These are phyloP conservation scores for Ophiognomonia clavigignenti-juglandacearum DNA, from an alignment of 2,329 filamentous ascomycete species.

Conservation along the genomic window DNA sequence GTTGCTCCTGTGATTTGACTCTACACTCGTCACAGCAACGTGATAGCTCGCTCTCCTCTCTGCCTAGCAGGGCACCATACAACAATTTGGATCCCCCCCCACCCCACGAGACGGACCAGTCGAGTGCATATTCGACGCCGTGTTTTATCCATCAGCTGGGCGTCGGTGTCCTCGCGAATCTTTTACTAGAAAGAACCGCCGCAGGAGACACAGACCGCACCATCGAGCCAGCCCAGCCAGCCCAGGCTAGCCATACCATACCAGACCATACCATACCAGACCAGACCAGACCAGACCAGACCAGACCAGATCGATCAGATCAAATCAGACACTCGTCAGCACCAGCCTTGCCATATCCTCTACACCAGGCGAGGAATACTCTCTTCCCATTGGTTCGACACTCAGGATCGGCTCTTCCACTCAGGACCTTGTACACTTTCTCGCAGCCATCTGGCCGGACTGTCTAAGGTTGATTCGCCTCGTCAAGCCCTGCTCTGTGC, in stretches of 20 bases:
- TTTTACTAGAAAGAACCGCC: conserved; percentile 8
- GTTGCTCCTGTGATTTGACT: conserved; percentile 1
- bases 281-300: too few relatives aligned
- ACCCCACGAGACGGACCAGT: too few relatives aligned
- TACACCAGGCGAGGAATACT: too few relatives aligned
- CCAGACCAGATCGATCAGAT: too few relatives aligned
- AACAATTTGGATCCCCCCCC: not conserved
- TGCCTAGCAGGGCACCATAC: not conserved
- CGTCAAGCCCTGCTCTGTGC: conserved; percentile 11
- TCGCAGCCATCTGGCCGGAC: too few relatives aligned
- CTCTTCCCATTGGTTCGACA: too few relatives aligned
- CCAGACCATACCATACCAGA: too few relatives aligned
- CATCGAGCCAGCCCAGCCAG: conserved; percentile 10
- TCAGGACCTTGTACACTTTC: too few relatives aligned
- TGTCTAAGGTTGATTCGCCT: conserved; percentile 15
- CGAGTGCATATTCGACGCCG: conserved; percentile 9
- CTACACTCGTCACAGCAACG: not conserved
- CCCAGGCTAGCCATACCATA: too few relatives aligned
- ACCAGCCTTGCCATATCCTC: too few relatives aligned
- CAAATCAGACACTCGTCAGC: too few relatives aligned
- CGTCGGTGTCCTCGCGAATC: conserved; percentile 1
- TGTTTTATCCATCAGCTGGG: conserved; percentile 11
- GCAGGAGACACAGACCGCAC: conserved; percentile 14
- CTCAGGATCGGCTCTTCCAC: too few relatives aligned
- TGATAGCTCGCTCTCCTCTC: not conserved